Evolutionary conservation across 106 monocot species (phyloP).

Genomic region (Apostasia shenzhenica): DNA sequence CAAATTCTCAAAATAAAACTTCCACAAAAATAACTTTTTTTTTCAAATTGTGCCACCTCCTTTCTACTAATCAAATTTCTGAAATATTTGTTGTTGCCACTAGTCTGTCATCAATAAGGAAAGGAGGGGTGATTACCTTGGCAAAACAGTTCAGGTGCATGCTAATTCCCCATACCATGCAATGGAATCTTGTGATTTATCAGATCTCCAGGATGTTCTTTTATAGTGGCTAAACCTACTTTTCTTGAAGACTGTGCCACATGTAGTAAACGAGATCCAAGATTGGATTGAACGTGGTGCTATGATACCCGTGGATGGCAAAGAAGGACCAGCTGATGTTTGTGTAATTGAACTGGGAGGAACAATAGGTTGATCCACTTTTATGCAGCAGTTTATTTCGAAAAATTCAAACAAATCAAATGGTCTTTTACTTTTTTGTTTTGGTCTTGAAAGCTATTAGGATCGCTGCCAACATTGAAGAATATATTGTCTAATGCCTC

Average conservation of each 20-base stretch:
- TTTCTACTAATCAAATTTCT: background rate
- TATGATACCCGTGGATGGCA: conserved; percentile 50
- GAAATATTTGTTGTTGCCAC: background rate
- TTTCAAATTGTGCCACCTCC: background rate
- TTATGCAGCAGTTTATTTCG: background rate
- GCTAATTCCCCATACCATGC: background rate
- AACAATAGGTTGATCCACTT: conserved; percentile 40
- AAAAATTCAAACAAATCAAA: background rate
- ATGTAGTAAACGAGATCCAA: conserved; percentile 65
- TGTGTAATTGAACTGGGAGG: conserved; percentile 69
- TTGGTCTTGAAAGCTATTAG: background rate
- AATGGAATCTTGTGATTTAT: background rate
- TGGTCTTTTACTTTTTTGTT: background rate
- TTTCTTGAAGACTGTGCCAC: conserved; percentile 48
- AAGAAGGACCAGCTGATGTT: conserved; percentile 58
- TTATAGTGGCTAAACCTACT: background rate
- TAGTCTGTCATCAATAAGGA: conserved; percentile 69
- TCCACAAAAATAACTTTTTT: too few relatives aligned
- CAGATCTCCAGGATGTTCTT: background rate
- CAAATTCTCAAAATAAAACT: too few relatives aligned
- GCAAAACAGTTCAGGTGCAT: conserved; percentile 70
- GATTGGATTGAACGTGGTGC: conserved; percentile 64
- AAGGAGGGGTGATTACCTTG: conserved; percentile 64
- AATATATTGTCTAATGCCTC: background rate
- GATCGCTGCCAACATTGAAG: background rate